A percentile compares a stretch with the other conserved stretches of the same genome.
Evolutionary conservation across 2,329 filamentous ascomycete genomes (phyloP).

Genomic region (Volutella citrinella): DNA sequence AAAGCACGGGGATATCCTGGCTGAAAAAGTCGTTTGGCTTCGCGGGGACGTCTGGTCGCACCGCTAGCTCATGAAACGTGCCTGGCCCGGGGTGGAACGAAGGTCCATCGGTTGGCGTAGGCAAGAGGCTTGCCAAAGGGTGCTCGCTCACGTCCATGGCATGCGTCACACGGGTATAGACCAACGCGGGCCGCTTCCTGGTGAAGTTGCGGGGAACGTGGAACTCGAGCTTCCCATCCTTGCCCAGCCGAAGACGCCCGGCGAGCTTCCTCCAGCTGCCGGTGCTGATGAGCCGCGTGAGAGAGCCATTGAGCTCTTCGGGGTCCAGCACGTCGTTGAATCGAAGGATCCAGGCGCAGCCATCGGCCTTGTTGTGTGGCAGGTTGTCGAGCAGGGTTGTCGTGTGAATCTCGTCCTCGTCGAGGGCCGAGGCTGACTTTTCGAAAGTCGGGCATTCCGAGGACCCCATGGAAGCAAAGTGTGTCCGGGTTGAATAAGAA

Average conservation of each 20-base stretch:
- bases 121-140: constrained; percentile 35
- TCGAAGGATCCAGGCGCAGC: background rate
- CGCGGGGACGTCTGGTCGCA: constrained; percentile 9
- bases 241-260: background rate
- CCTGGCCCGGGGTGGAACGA: constrained; percentile 12
- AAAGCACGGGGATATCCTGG: constrained; percentile 42
- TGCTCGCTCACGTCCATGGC: constrained; percentile 27
- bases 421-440: no score
- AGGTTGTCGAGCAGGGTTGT: background rate
- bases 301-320: background rate
- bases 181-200: background rate
- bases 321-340: background rate
- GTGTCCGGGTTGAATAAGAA: no score
- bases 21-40: constrained; percentile 38
- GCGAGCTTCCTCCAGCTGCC: background rate
- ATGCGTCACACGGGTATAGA: background rate
- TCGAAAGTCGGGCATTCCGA: no score
- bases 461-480: no score
- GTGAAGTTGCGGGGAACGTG: background rate
- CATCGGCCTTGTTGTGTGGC: background rate
- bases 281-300: background rate
- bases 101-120: constrained; percentile 21
- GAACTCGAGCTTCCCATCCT: background rate
- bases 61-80: constrained; percentile 16
- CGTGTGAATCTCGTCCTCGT: background rate